Evolutionary conservation across 2,329 filamentous ascomycete genomes (phyloP), one percentile per base, ranked within the genome.

Genomic region (Cytospora chrysosperma): DNA sequence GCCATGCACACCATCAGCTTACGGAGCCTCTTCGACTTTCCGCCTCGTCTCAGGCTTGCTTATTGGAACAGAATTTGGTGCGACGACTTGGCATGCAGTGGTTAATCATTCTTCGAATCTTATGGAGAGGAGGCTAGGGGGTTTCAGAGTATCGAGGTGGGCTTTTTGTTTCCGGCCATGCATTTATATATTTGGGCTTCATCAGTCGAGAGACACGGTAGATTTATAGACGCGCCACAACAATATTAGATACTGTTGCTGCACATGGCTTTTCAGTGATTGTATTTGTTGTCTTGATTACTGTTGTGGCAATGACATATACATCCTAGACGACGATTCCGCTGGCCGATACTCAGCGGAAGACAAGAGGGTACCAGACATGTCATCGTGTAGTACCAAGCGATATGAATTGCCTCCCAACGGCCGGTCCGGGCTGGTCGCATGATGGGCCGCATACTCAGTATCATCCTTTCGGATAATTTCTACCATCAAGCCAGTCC

Each of bases 101-200:
- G 26, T 61, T 50, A 53, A 64, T 58, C 56, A 63, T 66, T 61
- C 50, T 61, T 64, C 50, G 50, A 56, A 64, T 61, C 50, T 64
- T 61, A 64, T 56, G 50, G 54, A 37, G 55, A 50, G 60, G 63
- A 60, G 56, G 49, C 26, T 43, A 59, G n/a, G 43, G 50, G 51
- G 61, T 66, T 37, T 59, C 27, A 56, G 53, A 59, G 64, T 58
- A 58, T 55, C 64, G 61, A 55, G 50, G 26, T 37, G 37, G 64
- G 19, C 49, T 30, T 54, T 50, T 56, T 63, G 37, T 61, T 56
- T 37, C 24, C 58, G 50, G 50, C 56, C 51, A 66, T 64, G 54
- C 61, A 61, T 56, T 26, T 26, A 61, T 54, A 21, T 61, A 55
- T 47, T 56, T 26, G 57, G 54, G 17, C 21, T 55, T 61, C 21